phyloP scores from a whole-genome alignment of 495 filamentous ascomycete species.

The Penicillium simplicissimum region DNA sequence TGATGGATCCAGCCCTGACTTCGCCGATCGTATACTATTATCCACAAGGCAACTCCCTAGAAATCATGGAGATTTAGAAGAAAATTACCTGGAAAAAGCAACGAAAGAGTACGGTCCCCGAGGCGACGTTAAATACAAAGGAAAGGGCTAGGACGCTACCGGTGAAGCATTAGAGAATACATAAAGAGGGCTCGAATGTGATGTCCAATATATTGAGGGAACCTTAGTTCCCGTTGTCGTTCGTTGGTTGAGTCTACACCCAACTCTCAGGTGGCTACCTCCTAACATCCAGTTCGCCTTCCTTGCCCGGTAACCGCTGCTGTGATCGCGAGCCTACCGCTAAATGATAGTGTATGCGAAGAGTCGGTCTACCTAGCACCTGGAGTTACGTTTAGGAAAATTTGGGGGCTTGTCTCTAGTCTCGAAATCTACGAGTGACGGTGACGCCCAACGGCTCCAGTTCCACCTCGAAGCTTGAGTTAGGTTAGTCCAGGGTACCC shows the following conservation, averaged over 20 bases:
- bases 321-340: neutral
- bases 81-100: neutral
- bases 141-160: too few species aligned
- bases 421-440: neutral
- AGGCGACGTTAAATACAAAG: neutral
- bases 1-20: too few species aligned
- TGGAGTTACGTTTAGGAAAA: neutral
- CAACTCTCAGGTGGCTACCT: too few species aligned
- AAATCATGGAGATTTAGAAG: neutral
- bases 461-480: neutral
- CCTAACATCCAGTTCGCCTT: neutral
- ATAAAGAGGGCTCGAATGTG: too few species aligned
- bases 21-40: too few species aligned
- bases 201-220: neutral
- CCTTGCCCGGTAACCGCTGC: neutral
- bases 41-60: too few species aligned
- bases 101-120: neutral
- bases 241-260: neutral
- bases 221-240: too few species aligned
- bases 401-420: neutral
- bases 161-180: too few species aligned
- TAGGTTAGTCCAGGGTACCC: neutral
- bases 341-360: neutral
- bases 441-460: constrained; percentile 13
- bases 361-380: neutral